phyloP scores from a whole-genome alignment of 495 filamentous ascomycete species.

The Haplographium delicatum region DNA sequence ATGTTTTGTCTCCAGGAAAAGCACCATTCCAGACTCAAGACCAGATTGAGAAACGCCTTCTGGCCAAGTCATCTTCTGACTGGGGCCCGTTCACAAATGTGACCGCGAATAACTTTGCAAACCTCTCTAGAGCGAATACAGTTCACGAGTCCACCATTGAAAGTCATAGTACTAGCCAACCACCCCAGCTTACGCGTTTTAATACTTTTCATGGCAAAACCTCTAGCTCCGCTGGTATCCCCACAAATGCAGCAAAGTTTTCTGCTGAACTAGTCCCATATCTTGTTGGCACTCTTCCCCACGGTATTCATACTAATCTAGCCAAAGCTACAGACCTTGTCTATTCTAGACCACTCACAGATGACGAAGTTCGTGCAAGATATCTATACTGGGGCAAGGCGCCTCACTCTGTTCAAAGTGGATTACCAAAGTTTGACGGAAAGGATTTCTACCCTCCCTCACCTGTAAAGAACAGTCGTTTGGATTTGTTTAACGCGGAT shows the following conservation, averaged over 20 bases:
- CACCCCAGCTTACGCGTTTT: constrained; percentile 1
- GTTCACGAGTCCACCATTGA: constrained; percentile 6
- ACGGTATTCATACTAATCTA: constrained; percentile 3
- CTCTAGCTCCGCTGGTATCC: not conserved
- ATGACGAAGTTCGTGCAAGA: constrained; percentile 43
- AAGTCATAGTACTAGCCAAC: not conserved
- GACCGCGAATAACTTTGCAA: not conserved
- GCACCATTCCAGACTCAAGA: not conserved
- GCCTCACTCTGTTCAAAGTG: constrained; percentile 33
- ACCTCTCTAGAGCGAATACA: constrained; percentile 10
- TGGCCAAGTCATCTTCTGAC: constrained; percentile 8
- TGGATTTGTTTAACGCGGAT: no score
- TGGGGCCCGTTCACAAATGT: constrained; percentile 1
- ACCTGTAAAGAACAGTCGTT: constrained; percentile 38
- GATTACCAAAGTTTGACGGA: constrained; percentile 51
- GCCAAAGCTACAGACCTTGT: constrained; percentile 32
- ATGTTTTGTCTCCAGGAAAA: not conserved
- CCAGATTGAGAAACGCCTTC: constrained; percentile 10
- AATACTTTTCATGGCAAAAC: constrained; percentile 12
- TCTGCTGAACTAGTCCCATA: no score
- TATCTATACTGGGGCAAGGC: constrained; percentile 46
- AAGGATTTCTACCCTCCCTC: constrained; percentile 53
- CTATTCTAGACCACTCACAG: constrained; percentile 42
- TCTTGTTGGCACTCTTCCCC: constrained; percentile 22
- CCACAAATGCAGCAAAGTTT: not conserved